A percentile compares a stretch with the other conserved stretches of the same genome.
Evolutionary conservation across 805 yeast genomes (phyloP).

Genomic region (Candida ascalaphidarum): DNA sequence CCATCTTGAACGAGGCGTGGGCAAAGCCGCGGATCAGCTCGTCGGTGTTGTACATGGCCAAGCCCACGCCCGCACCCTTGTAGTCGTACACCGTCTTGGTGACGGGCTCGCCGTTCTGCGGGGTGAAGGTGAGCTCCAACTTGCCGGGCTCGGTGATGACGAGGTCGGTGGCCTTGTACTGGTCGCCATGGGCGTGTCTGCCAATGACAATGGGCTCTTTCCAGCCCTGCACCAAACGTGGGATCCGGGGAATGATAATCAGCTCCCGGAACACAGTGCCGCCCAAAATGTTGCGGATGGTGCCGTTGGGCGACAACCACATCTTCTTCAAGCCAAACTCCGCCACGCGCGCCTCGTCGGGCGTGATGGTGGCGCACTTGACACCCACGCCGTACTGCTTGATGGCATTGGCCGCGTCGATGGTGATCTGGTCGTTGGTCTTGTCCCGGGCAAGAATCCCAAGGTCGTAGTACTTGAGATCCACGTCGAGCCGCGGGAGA

Average conservation of each 20-base stretch:
- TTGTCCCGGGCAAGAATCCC: conserved; percentile 60
- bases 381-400: conserved; percentile 70
- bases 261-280: conserved; percentile 86
- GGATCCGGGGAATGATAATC: conserved; percentile 69
- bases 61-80: conserved; percentile 63
- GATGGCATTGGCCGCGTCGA: conserved; percentile 72
- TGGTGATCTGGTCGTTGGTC: conserved; percentile 67
- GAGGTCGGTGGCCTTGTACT: conserved; percentile 72
- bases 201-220: conserved; percentile 77
- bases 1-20: conserved; percentile 71
- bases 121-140: conserved; percentile 58
- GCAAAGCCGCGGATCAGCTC: conserved; percentile 73
- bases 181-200: conserved; percentile 82
- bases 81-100: conserved; percentile 51
- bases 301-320: conserved; percentile 86
- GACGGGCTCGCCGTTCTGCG: conserved; percentile 45
- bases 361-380: conserved; percentile 82
- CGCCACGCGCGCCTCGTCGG: conserved; percentile 71
- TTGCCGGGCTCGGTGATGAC: conserved; percentile 61
- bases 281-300: conserved; percentile 71
- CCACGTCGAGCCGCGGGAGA: conserved; percentile 62
- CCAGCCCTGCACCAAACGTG: conserved; percentile 74
- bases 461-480: conserved; percentile 69
- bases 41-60: conserved; percentile 80
- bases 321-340: conserved; percentile 67